These are phyloP conservation scores for Suillus occidentalis DNA, from an alignment of 768 basidiomycete genomes.

Conservation along the genomic window DNA sequence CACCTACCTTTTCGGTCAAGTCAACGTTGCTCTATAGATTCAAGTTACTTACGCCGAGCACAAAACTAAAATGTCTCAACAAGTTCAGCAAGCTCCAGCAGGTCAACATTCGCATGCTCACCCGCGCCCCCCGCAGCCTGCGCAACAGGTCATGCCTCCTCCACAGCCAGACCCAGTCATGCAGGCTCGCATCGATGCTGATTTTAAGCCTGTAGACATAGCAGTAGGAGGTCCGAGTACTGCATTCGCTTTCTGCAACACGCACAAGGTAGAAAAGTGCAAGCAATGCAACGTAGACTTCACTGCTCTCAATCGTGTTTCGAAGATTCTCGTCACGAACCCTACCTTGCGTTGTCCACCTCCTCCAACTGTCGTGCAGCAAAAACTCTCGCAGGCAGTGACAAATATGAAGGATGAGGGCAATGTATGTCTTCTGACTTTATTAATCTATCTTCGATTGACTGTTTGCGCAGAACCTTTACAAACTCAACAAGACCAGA, in stretches of 20 bases:
- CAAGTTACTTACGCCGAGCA: background rate
- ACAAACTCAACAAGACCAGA: slow-evolving; percentile 69
- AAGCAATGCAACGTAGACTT: slow-evolving; percentile 74
- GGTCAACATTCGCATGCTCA: slow-evolving; percentile 42
- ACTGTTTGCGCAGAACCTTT: slow-evolving; percentile 58
- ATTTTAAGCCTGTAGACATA: slow-evolving; percentile 60
- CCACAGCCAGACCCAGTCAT: slow-evolving; percentile 67
- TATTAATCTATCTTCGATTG: slow-evolving; percentile 6
- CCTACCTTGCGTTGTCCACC: slow-evolving; percentile 77
- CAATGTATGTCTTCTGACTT: slow-evolving; percentile 55
- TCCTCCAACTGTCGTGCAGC: slow-evolving; percentile 72
- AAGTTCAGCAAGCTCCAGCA: slow-evolving; percentile 62
- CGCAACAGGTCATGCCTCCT: slow-evolving; percentile 42
- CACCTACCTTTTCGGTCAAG: background rate
- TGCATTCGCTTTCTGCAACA: slow-evolving; percentile 57
- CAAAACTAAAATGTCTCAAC: slow-evolving; percentile 58
- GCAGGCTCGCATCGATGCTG: slow-evolving; percentile 76
- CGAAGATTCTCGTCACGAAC: slow-evolving; percentile 66
- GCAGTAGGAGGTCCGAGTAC: slow-evolving; percentile 53
- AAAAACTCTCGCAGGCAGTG: slow-evolving; percentile 73
- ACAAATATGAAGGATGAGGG: slow-evolving; percentile 89
- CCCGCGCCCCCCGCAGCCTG: slow-evolving; percentile 27
- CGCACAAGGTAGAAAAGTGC: slow-evolving; percentile 75
- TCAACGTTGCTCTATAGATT: background rate
- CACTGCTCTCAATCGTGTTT: slow-evolving; percentile 70